These are phyloP conservation scores for Aspergillus thermomutatus DNA, from an alignment of 2,329 filamentous ascomycete species.

Conservation along the genomic window DNA sequence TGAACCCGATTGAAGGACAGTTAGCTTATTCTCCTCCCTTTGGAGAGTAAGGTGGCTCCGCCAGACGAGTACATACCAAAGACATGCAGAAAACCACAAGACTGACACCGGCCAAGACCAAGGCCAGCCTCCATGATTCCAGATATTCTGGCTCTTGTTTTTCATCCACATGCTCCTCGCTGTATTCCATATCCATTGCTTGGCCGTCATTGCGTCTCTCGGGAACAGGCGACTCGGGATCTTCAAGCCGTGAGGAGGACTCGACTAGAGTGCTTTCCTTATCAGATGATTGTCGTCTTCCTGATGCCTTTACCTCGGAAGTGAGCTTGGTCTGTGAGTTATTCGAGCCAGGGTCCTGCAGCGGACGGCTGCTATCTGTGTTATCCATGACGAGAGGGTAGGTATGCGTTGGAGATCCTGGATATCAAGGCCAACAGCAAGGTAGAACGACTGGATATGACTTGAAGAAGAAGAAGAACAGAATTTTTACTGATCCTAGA, in stretches of 20 bases:
- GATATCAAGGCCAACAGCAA: not conserved
- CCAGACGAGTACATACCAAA: constrained; percentile 6
- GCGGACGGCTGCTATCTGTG: not conserved
- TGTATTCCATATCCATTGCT: not conserved
- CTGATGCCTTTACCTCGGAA: not conserved
- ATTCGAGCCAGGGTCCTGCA: not conserved
- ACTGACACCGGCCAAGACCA: constrained; percentile 4
- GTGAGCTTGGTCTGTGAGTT: constrained; percentile 2
- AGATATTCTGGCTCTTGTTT: constrained; percentile 2
- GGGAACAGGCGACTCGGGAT: not conserved
- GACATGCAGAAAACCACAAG: constrained; percentile 8
- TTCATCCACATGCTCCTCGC: not conserved
- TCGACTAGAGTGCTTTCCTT: constrained; percentile 20
- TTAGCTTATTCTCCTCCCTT: not conserved
- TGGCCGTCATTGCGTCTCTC: not conserved
- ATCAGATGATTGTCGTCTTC: constrained; percentile 15
- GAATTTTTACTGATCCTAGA: not conserved
- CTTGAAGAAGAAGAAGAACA: not conserved
- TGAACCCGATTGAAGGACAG: not conserved
- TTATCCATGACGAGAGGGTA: not conserved
- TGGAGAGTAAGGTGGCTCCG: not conserved
- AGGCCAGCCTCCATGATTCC: constrained; percentile 2
- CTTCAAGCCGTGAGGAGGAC: constrained; percentile 3
- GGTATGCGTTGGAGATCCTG: not conserved
- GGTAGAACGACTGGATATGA: not conserved